Evolutionary conservation across 2,329 filamentous ascomycete genomes (phyloP).

Genomic region (Fusarium scirpi): DNA sequence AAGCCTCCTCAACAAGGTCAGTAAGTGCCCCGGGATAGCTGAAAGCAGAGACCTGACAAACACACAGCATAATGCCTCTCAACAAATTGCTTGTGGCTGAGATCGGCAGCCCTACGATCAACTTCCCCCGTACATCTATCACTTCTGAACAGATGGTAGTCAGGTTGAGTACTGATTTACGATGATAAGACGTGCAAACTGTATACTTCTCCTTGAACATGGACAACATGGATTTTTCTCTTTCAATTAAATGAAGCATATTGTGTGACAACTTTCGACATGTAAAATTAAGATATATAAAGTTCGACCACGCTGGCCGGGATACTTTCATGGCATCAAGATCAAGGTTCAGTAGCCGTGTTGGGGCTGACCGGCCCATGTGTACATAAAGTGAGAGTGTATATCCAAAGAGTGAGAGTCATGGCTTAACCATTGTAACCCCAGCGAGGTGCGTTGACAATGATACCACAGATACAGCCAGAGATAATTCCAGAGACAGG

Average conservation of each 20-base stretch:
- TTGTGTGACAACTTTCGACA: neutral
- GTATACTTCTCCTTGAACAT: no score
- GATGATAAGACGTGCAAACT: no score
- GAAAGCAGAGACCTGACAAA: no score
- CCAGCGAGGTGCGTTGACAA: constrained; percentile 71
- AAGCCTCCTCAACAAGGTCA: no score
- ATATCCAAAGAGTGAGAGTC: neutral
- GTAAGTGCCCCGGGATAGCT: no score
- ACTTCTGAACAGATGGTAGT: no score
- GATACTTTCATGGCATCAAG: neutral
- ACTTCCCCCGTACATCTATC: no score
- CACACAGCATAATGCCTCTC: no score
- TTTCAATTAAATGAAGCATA: accelerated
- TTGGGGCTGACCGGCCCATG: neutral
- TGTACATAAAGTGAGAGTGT: neutral
- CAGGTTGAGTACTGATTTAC: no score
- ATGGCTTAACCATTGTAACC: constrained; percentile 34
- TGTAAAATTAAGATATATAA: neutral
- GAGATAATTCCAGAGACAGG: constrained; percentile 68
- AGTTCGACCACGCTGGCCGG: neutral
- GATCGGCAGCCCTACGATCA: no score
- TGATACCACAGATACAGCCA: constrained; percentile 70
- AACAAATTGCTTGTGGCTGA: no score
- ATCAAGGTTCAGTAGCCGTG: neutral
- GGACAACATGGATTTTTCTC: no score